These are phyloP conservation scores for Pleurotus platypus DNA, from an alignment of 768 basidiomycete genomes.

Conservation along the genomic window DNA sequence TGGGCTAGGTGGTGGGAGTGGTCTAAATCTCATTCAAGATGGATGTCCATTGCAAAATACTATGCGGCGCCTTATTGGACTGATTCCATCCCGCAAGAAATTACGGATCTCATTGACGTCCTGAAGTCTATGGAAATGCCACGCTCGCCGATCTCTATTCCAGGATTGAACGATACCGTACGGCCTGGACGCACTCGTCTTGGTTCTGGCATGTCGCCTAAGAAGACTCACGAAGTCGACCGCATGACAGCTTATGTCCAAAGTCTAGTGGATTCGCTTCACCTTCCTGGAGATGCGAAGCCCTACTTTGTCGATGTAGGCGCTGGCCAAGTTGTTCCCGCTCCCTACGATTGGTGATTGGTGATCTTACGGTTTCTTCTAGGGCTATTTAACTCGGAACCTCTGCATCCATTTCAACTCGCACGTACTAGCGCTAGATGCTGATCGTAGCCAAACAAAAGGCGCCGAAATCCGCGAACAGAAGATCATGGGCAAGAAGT, in stretches of 20 bases:
- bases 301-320: conserved; percentile 64
- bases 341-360: not conserved
- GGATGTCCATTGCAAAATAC: conserved; percentile 1
- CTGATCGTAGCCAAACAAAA: conserved; percentile 51
- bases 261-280: conserved; percentile 26
- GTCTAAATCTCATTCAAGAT: conserved; percentile 1
- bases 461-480: conserved; percentile 47
- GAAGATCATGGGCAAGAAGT: not conserved
- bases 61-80: not conserved
- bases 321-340: conserved; percentile 56
- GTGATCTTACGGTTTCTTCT: conserved; percentile 1
- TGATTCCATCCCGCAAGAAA: conserved; percentile 12
- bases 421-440: conserved; percentile 67
- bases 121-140: conserved; percentile 2
- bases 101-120: not conserved
- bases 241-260: conserved; percentile 58
- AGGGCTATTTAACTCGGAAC: conserved; percentile 66
- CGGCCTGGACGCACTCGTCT: conserved; percentile 9
- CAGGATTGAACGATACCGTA: conserved; percentile 10
- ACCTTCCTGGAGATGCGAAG: conserved; percentile 13
- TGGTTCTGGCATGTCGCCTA: conserved; percentile 61
- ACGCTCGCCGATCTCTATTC: conserved; percentile 8
- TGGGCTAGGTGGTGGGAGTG: conserved; percentile 2
- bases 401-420: conserved; percentile 28
- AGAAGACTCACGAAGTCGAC: conserved; percentile 70